Base-by-base conservation (phyloP, 805 yeast genomes). In the Clavispora vitiphila region DNA sequence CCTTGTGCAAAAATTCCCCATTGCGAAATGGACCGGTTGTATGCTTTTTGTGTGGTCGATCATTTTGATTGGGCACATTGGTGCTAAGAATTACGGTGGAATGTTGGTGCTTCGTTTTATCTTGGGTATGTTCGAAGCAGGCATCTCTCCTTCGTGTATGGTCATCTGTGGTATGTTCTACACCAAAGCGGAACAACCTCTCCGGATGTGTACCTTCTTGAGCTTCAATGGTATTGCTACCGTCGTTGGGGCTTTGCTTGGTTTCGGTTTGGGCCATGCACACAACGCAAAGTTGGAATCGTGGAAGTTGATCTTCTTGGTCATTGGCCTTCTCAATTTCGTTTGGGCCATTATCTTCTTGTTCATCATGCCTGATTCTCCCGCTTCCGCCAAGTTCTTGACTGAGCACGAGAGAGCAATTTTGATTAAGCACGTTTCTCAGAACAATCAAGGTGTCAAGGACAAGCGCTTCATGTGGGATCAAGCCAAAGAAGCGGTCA, bases 41-140 rank as follows among this genome's bases (percentile, higher is more conserved):
- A 37, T 36, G 38, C 29, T 43, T 19, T 6, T 56, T 10, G 18
- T 44, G 9, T 57, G 62, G 62, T 51, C 58, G 3, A 38, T 53
- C 15, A 34, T 59, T 10, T 49, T 56, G 31, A 41, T 51, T 22
- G 57, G 47, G 8, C 61, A 56, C 41, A 52, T 60, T 24, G 70
- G 65, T 11, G 61, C 64, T 35, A 63, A 47, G 16, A 63, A 55
- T 45, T 68, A 63, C 44, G 65, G 58, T 3, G 62, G 67, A 7
- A 44, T 65, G 20, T 48, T 63, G 26, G 63, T 60, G 7, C 51
- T 64, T n/a, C 46, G 72, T 35, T 64, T 65, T 40, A 32, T 67
- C 8, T 53, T 68, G 36, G 69, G 68, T 29, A 47, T 57, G 15
- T 54, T 62, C 39, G 72, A 67, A 46, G 65, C 69, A 7, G 57